Evolutionary conservation across 257 asterid genomes (phyloP).

Genomic region (Solanum phureja): DNA sequence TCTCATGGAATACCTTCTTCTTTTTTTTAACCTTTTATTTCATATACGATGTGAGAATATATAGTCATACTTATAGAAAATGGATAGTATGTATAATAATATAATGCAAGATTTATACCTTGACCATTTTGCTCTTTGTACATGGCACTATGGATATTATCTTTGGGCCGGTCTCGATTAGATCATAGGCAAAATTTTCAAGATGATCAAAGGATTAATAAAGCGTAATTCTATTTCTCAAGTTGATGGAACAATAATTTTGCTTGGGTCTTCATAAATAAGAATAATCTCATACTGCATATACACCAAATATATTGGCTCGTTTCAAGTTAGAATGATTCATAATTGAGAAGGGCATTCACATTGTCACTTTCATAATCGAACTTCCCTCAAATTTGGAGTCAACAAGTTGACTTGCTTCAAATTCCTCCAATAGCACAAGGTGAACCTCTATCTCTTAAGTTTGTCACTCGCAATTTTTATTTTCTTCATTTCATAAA

Average conservation of each 20-base stretch:
- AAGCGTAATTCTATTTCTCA: not conserved
- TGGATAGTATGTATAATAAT: too few species aligned
- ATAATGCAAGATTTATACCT: not conserved
- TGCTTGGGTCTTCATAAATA: not conserved
- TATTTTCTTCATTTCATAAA: not conserved
- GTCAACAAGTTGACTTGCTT: not conserved
- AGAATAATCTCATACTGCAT: not conserved
- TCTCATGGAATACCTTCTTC: not conserved
- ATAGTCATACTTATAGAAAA: too few species aligned
- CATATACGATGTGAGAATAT: not conserved
- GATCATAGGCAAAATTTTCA: not conserved
- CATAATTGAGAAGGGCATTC: not conserved
- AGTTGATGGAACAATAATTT: not conserved
- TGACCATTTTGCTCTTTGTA: not conserved
- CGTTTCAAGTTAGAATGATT: not conserved
- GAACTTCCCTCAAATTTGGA: not conserved
- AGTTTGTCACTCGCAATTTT: not conserved
- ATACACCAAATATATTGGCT: not conserved
- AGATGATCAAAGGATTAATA: not conserved
- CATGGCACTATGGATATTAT: not conserved
- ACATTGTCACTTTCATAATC: not conserved
- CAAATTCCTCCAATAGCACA: not conserved
- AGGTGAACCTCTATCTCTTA: not conserved
- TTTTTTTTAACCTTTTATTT: not conserved
- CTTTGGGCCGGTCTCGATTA: not conserved